Conservation (phyloP, 2,329 filamentous ascomycete genomes). For the Bipolaris sorokiniana region DNA sequence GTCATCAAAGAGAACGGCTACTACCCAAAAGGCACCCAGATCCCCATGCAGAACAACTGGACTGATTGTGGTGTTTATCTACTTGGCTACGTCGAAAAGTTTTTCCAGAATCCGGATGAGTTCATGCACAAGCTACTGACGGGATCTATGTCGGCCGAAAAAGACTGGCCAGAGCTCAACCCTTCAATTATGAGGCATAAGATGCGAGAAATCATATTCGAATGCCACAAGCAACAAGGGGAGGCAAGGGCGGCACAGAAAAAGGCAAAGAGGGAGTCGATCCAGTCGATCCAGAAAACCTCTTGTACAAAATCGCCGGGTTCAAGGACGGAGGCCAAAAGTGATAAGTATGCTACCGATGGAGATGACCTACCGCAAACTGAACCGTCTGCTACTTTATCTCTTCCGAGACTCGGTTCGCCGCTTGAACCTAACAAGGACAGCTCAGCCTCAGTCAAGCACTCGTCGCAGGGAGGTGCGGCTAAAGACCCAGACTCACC, state of each 20-base stretch:
- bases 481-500: slow-evolving; percentile 9
- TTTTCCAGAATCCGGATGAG: slow-evolving; percentile 73
- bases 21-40: slow-evolving; percentile 67
- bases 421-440: slow-evolving; percentile 13
- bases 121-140: slow-evolving; percentile 72
- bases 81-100: slow-evolving; percentile 81
- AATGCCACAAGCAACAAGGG: slow-evolving; percentile 61
- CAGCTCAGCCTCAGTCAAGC: not conserved
- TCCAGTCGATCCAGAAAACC: not conserved
- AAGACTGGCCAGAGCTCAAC: slow-evolving; percentile 62
- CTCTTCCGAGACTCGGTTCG: slow-evolving; percentile 16
- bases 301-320: not conserved
- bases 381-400: not conserved
- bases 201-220: slow-evolving; percentile 70
- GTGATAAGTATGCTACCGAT: not conserved
- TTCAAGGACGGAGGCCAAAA: not conserved
- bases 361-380: not conserved
- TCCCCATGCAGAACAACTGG: slow-evolving; percentile 82
- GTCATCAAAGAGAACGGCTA: slow-evolving; percentile 60
- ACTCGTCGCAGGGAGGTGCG: not conserved
- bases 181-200: slow-evolving; percentile 66
- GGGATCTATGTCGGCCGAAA: slow-evolving; percentile 64
- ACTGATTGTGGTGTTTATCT: slow-evolving; percentile 91
- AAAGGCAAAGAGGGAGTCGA: slow-evolving; percentile 21
- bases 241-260: slow-evolving; percentile 16